Base-by-base conservation (phyloP, 1,284 basidiomycete genomes). In the Cryptococcus jaspeensis region DNA sequence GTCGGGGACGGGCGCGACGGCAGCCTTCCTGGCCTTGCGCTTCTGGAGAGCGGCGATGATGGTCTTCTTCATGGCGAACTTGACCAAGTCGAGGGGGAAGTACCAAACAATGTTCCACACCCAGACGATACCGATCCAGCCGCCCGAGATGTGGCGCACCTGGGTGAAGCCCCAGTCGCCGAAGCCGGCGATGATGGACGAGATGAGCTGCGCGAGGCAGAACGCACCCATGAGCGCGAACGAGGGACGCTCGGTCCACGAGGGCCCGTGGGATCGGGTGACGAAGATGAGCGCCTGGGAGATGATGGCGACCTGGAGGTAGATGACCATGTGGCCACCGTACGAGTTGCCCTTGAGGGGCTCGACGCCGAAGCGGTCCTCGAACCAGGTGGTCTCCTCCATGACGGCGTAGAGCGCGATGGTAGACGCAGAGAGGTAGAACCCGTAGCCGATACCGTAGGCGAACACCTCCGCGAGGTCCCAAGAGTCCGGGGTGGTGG, bases 81-180 rank as follows among this genome's bases (percentile, higher is more conserved):
- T 97, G 85, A 97, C 88, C 76, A 86, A 84, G 80, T 98, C 94
- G 58, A 97, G 86, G 61, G 94, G 92, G 66, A 89, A 77, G 85
- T 93, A 96, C 92, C 92, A 95, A 59, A 94, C 74, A 65, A 96
- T 89, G 82, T 95, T 90, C 91, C 91, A 94, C 66, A 94, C 82
- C 91, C 94, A 98, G 65, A 95, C 85, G 66, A 97, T 93, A 81
- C 93, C 93, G 69, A 97, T 91, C 93, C 93, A 98, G 47, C 88
- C 90, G 76, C 89, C 92, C 61, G 87, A 89, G 76, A 95, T 86
- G 35, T 80, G 76, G 37, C 81, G 74, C 63, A 95, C 87, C 44
- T 85, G 73, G 45, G 91, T 90, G 84, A 95, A 95, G 78, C 88
- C 88, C 89, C 89, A 94, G 83, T 96, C 75, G 70, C 84, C 93